phyloP scores from a whole-genome alignment of 2,329 filamentous ascomycete species.

The Xylaria sp. region DNA sequence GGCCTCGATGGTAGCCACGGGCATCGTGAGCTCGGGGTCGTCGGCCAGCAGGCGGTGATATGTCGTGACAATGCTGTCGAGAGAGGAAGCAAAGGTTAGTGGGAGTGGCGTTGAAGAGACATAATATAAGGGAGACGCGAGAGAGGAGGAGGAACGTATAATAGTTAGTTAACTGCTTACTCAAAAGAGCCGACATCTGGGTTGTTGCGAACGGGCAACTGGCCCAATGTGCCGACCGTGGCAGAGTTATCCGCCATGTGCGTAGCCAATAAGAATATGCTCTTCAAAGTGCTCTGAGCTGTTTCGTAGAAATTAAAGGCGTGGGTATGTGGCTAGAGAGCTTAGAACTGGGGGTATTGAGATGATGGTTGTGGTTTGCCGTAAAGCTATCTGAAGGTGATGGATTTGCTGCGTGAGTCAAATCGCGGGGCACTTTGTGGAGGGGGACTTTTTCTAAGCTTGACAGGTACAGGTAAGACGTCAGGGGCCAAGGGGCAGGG shows the following conservation, averaged over 20 bases:
- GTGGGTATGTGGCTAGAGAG: background rate
- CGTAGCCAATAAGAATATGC: background rate
- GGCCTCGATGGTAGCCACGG: slow-evolving; percentile 92
- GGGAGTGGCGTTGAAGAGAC: too few species aligned
- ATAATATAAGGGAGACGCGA: too few species aligned
- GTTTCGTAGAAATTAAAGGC: background rate
- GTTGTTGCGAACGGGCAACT: slow-evolving; percentile 45
- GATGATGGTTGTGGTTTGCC: background rate
- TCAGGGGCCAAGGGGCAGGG: background rate
- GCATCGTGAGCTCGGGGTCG: slow-evolving; percentile 91
- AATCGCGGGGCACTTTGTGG: slow-evolving; percentile 34
- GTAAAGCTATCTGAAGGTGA: background rate
- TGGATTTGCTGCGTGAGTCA: slow-evolving; percentile 30
- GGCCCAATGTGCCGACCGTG: slow-evolving; percentile 30
- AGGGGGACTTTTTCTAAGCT: slow-evolving; percentile 18
- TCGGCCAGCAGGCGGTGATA: slow-evolving; percentile 65
- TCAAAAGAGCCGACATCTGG: slow-evolving; percentile 47
- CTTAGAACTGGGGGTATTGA: background rate
- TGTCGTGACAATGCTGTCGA: slow-evolving; percentile 62
- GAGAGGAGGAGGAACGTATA: background rate
- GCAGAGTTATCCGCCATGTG: slow-evolving; percentile 39
- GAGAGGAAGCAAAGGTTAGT: background rate
- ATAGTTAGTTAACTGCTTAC: slow-evolving; percentile 32
- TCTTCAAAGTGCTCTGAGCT: background rate
- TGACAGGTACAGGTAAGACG: slow-evolving; percentile 9